These are phyloP conservation scores for Hyaloscypha bicolor DNA, from an alignment of 495 filamentous ascomycete species.

Conservation along the genomic window DNA sequence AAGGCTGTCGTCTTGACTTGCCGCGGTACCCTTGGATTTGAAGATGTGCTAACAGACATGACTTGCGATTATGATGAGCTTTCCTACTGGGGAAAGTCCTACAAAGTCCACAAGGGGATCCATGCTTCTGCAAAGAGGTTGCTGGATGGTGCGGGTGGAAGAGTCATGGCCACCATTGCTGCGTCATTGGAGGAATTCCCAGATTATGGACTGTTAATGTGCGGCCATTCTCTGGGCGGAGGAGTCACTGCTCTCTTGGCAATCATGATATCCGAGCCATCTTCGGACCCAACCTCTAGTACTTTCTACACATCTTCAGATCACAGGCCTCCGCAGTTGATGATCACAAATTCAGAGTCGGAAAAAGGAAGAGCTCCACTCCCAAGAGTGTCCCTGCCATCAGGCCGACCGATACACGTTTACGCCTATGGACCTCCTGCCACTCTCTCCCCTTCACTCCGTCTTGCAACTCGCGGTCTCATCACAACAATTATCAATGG, in stretches of 20 bases:
- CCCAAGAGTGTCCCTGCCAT: constrained; percentile 54
- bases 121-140: constrained; percentile 74
- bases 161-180: constrained; percentile 68
- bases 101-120: constrained; percentile 84
- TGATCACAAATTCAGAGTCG: constrained; percentile 35
- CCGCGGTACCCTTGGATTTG: constrained; percentile 76
- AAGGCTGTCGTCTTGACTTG: constrained; percentile 77
- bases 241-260: constrained; percentile 74
- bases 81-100: constrained; percentile 62
- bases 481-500: constrained; percentile 76
- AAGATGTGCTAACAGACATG: constrained; percentile 80
- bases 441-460: constrained; percentile 71
- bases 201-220: constrained; percentile 75
- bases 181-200: constrained; percentile 71
- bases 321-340: constrained; percentile 40
- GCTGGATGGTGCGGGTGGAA: constrained; percentile 60
- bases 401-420: constrained; percentile 71
- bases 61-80: constrained; percentile 81
- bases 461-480: constrained; percentile 70
- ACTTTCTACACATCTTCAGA: constrained; percentile 52
- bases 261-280: constrained; percentile 70
- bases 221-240: constrained; percentile 77
- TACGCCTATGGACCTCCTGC: constrained; percentile 80
- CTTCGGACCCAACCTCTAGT: constrained; percentile 33
- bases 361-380: constrained; percentile 26